phyloP scores from a whole-genome alignment of 768 basidiomycete genomes.

The Psilocybe cyanescens region DNA sequence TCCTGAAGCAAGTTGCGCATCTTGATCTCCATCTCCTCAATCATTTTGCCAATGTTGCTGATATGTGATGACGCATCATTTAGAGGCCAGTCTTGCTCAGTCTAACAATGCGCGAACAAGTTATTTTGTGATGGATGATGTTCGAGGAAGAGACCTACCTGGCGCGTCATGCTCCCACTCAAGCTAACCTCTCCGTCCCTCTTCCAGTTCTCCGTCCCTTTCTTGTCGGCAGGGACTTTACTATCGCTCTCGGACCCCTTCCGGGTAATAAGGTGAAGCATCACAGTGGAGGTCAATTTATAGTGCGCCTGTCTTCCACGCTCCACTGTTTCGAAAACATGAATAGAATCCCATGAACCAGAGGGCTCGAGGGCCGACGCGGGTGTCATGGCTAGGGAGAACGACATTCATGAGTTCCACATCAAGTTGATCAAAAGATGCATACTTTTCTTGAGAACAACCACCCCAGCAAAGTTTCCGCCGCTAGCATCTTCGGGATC shows the following conservation, averaged over 20 bases:
- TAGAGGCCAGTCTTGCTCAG: constrained; percentile 85
- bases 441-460: constrained; percentile 92
- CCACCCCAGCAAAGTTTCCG: constrained; percentile 95
- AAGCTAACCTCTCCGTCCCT: constrained; percentile 78
- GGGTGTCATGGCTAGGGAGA: constrained; percentile 60
- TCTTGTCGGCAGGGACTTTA: constrained; percentile 41
- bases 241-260: constrained; percentile 39
- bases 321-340: constrained; percentile 95
- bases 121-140: background rate
- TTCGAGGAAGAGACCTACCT: constrained; percentile 55
- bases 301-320: constrained; percentile 93
- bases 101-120: constrained; percentile 42
- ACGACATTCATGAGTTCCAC: background rate
- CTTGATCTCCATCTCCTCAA: constrained; percentile 99
- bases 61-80: constrained; percentile 86
- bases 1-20: constrained; percentile 95
- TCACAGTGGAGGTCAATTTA: constrained; percentile 95
- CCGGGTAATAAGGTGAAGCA: constrained; percentile 85
- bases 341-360: constrained; percentile 97
- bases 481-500: constrained; percentile 78
- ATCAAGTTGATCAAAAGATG: background rate
- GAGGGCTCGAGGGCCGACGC: constrained; percentile 61
- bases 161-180: constrained; percentile 97
- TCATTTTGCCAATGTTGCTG: constrained; percentile 90
- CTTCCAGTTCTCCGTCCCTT: constrained; percentile 49